A percentile compares a stretch with the other conserved stretches of the same genome.
phyloP scores from a whole-genome alignment of 257 asterid species.

The Linaria vulgaris region DNA sequence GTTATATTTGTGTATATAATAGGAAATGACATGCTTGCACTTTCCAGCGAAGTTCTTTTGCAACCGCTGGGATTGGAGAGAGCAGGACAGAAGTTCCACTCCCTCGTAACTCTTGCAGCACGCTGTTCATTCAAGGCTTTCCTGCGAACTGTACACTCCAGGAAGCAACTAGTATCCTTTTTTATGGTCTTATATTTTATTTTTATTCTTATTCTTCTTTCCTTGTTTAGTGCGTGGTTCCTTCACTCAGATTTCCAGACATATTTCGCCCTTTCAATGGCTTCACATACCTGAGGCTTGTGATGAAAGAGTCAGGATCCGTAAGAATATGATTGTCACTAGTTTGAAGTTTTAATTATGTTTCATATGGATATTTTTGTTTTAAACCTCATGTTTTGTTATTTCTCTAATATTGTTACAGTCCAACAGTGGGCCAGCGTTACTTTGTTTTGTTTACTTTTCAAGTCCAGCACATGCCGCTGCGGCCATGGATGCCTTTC shows the following conservation, averaged over 20 bases:
- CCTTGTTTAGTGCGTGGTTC: conserved; percentile 31
- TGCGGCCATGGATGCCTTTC: conserved; percentile 73
- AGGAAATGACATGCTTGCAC: too few relatives aligned
- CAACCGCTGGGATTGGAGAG: too few relatives aligned
- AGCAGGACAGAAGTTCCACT: too few relatives aligned
- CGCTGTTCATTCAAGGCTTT: too few relatives aligned
- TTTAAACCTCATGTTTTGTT: not conserved
- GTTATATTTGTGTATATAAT: too few relatives aligned
- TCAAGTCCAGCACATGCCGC: conserved; percentile 81
- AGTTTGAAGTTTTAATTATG: conserved; percentile 3
- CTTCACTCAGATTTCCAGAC: conserved; percentile 57
- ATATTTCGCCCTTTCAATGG: conserved; percentile 89
- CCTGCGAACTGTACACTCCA: too few relatives aligned
- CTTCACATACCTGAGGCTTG: conserved; percentile 74
- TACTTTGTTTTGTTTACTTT: conserved; percentile 84
- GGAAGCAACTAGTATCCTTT: too few relatives aligned
- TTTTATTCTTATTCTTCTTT: conserved; percentile 12
- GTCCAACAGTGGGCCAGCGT: conserved; percentile 70
- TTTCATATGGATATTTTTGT: not conserved
- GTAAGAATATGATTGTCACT: conserved; percentile 40
- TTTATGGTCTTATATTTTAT: too few relatives aligned
- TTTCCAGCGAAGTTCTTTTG: too few relatives aligned
- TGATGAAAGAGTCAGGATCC: conserved; percentile 68
- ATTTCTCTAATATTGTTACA: conserved; percentile 30
- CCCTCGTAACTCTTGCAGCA: too few relatives aligned